Conservation (phyloP, 805 yeast species). For the Candida stauntonica region DNA sequence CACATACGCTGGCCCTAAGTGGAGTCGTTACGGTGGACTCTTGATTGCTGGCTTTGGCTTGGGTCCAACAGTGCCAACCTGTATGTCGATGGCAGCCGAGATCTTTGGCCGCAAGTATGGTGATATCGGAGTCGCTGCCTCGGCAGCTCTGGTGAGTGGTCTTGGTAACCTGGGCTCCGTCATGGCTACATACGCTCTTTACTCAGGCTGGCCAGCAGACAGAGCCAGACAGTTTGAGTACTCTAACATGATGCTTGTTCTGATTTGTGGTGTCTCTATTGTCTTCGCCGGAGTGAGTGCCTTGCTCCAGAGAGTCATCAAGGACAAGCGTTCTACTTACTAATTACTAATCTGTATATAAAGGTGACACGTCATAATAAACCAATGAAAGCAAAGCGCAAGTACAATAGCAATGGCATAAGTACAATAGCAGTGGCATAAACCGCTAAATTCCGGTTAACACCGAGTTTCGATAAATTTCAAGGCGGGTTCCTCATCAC, state of each 20-base stretch:
- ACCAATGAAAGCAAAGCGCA: neutral
- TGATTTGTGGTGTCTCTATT: conserved; percentile 72
- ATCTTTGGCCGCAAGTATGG: conserved; percentile 69
- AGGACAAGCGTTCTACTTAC: conserved; percentile 10
- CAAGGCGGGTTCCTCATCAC: no score
- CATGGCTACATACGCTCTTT: conserved; percentile 79
- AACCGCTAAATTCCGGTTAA: no score
- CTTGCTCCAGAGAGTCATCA: conserved; percentile 15
- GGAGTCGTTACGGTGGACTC: conserved; percentile 79
- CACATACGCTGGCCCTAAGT: conserved; percentile 66
- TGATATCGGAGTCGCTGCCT: conserved; percentile 79
- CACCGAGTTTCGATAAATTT: no score
- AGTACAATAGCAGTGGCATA: no score
- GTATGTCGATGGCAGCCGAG: conserved; percentile 80
- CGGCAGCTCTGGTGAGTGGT: conserved; percentile 81
- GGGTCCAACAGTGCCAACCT: conserved; percentile 87
- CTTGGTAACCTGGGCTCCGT: conserved; percentile 86
- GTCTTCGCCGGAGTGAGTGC: conserved; percentile 36
- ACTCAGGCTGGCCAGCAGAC: conserved; percentile 86
- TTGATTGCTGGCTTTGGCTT: conserved; percentile 81
- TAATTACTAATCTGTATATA: neutral
- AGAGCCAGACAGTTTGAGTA: conserved; percentile 52
- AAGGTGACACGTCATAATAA: neutral
- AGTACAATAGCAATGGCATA: neutral
- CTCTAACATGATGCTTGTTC: conserved; percentile 80